phyloP scores from a whole-genome alignment of 2,329 filamentous ascomycete genomes.

The Stenocarpella maydis region DNA sequence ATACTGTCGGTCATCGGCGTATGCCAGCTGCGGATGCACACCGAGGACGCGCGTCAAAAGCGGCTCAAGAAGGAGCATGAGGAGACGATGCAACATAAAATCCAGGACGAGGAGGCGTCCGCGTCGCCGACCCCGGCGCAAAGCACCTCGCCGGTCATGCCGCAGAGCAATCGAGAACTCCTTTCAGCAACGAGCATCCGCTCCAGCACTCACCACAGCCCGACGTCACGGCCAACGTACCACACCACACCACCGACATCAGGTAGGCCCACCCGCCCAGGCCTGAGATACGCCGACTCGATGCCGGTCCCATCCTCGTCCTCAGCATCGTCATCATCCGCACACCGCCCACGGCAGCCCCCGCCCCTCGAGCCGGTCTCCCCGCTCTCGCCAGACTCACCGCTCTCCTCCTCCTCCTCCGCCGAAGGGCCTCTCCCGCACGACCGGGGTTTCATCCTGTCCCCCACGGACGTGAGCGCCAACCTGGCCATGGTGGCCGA shows the following conservation, averaged over 20 bases:
- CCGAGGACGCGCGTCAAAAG: conserved; percentile 39
- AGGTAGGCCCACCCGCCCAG: not conserved
- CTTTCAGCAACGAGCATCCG: not conserved
- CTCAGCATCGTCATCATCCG: not conserved
- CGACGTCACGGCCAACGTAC: not conserved
- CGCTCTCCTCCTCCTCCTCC: not conserved
- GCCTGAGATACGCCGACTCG: not conserved
- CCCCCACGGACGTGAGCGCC: conserved; percentile 38
- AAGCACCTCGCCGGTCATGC: not conserved
- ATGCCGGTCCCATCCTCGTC: not conserved
- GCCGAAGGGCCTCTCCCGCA: not conserved
- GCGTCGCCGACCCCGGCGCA: not conserved
- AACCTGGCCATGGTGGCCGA: conserved; percentile 45
- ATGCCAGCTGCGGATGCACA: conserved; percentile 42
- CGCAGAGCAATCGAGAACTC: not conserved
- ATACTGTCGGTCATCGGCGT: conserved; percentile 43
- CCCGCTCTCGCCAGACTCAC: conserved; percentile 14
- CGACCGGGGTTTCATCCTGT: conserved; percentile 7
- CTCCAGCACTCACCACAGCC: not conserved
- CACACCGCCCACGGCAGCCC: not conserved
- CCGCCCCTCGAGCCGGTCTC: not conserved
- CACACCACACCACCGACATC: not conserved
- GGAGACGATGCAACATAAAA: conserved; percentile 40
- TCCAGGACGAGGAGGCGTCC: conserved; percentile 35
- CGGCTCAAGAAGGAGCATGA: conserved; percentile 40